Evolutionary conservation across 164 flowering plant species (phyloP).

Genomic region (Akebia trifoliata): DNA sequence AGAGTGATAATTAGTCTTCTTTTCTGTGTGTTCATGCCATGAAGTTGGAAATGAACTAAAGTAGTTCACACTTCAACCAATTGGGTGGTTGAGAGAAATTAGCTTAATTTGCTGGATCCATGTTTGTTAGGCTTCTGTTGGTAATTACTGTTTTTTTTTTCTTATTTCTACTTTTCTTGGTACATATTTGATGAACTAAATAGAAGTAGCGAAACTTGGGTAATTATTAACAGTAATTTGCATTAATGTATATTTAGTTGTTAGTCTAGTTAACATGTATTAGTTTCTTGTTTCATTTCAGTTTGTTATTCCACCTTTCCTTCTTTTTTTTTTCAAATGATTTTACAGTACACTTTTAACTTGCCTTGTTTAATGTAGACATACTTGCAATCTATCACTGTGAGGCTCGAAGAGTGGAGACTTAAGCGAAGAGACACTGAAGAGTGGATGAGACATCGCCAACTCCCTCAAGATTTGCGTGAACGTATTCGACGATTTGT

Average conservation of each 20-base stretch:
- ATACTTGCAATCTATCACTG: conserved; percentile 83
- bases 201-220: not conserved
- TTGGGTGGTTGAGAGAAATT: not conserved
- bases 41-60: too few relatives aligned
- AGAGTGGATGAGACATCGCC: conserved; percentile 97
- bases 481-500: conserved; percentile 73
- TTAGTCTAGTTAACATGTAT: not conserved
- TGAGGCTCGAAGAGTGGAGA: conserved; percentile 96
- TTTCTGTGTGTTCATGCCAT: too few relatives aligned
- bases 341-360: not conserved
- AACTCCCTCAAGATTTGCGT: conserved; percentile 70
- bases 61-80: too few relatives aligned
- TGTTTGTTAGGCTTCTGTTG: not conserved
- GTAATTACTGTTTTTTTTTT: not conserved
- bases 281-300: not conserved
- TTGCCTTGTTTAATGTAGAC: conserved; percentile 44
- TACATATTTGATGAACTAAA: too few relatives aligned
- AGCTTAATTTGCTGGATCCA: not conserved
- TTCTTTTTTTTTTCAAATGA: not conserved
- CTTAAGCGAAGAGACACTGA: conserved; percentile 88
- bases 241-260: not conserved
- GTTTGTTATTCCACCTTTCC: not conserved
- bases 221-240: not conserved
- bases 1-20: too few relatives aligned
- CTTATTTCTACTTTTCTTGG: not conserved